These are phyloP conservation scores for sorghum (Sorghum bicolor) DNA, from an alignment of 176 grass and related monocot genomes.

Conservation along the genomic window DNA sequence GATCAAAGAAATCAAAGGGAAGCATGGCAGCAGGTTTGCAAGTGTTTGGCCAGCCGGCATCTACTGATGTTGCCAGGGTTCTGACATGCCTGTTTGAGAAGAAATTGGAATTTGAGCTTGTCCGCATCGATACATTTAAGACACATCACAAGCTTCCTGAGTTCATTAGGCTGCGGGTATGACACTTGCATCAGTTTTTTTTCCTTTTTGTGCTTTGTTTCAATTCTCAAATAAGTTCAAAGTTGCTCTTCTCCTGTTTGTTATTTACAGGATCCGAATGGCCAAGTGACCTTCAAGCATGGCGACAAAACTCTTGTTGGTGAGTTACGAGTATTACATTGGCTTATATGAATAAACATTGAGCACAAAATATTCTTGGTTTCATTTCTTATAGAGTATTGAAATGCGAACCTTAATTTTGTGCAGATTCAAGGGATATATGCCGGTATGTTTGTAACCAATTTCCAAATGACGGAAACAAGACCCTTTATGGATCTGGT, in stretches of 20 bases:
- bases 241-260: background rate
- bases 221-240: slow-evolving; percentile 1
- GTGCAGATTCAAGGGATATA: slow-evolving; percentile 46
- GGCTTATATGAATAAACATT: background rate
- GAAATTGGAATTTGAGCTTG: slow-evolving; percentile 71
- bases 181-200: background rate
- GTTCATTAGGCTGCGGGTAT: slow-evolving; percentile 66
- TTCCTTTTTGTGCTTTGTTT: background rate
- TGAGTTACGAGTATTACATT: slow-evolving; percentile 26
- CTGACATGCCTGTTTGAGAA: slow-evolving; percentile 91
- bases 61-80: slow-evolving; percentile 79
- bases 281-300: slow-evolving; percentile 84
- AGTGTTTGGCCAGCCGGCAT: slow-evolving; percentile 76
- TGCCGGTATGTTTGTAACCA: slow-evolving; percentile 63
- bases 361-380: background rate
- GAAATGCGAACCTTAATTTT: slow-evolving; percentile 13
- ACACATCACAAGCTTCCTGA: slow-evolving; percentile 67
- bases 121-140: slow-evolving; percentile 75
- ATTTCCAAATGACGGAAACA: slow-evolving; percentile 66
- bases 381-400: slow-evolving; percentile 13
- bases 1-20: slow-evolving; percentile 36
- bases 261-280: slow-evolving; percentile 70
- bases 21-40: slow-evolving; percentile 59
- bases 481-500: slow-evolving; percentile 54
- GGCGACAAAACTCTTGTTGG: slow-evolving; percentile 60